Conservation (phyloP, 768 basidiomycete species). For the Lentinus tigrinus region DNA sequence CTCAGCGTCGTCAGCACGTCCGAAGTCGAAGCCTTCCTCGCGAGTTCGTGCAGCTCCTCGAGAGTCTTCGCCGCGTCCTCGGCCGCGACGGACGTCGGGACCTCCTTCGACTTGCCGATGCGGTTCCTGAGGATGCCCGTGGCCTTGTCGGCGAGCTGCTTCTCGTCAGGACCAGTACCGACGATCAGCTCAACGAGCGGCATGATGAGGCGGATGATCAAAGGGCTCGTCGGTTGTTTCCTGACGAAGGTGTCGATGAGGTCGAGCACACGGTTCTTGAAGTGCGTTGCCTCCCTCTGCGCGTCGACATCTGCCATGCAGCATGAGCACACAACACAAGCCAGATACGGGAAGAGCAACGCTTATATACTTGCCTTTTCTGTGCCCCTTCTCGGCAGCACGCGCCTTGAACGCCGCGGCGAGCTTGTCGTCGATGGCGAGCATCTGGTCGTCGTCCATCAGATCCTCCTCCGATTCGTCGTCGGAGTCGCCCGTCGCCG, state of each 20-base stretch:
- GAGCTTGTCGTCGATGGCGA: conserved; percentile 91
- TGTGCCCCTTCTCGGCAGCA: conserved; percentile 55
- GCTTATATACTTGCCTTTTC: conserved; percentile 50
- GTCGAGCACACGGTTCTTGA: conserved; percentile 95
- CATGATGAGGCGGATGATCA: conserved; percentile 63
- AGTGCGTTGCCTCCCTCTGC: conserved; percentile 89
- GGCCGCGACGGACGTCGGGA: conserved; percentile 45
- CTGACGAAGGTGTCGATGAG: conserved; percentile 85
- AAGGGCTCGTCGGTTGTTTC: conserved; percentile 72
- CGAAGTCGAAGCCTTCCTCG: conserved; percentile 60
- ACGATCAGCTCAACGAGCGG: conserved; percentile 78
- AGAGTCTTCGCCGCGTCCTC: conserved; percentile 48
- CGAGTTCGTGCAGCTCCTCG: conserved; percentile 67
- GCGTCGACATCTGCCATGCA: conserved; percentile 54
- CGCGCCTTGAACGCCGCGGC: conserved; percentile 81
- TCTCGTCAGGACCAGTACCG: conserved; percentile 70
- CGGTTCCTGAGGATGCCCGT: conserved; percentile 73
- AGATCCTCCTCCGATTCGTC: conserved; percentile 62
- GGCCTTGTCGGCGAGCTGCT: conserved; percentile 87
- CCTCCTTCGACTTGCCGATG: conserved; percentile 71
- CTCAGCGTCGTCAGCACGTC: conserved; percentile 66
- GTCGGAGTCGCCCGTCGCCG: conserved; percentile 55
- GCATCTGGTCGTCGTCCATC: conserved; percentile 98
- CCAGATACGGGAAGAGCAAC: background rate
- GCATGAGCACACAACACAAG: background rate